Conservation (phyloP, 1,284 basidiomycete species). For the Wolfiporia cocos region DNA sequence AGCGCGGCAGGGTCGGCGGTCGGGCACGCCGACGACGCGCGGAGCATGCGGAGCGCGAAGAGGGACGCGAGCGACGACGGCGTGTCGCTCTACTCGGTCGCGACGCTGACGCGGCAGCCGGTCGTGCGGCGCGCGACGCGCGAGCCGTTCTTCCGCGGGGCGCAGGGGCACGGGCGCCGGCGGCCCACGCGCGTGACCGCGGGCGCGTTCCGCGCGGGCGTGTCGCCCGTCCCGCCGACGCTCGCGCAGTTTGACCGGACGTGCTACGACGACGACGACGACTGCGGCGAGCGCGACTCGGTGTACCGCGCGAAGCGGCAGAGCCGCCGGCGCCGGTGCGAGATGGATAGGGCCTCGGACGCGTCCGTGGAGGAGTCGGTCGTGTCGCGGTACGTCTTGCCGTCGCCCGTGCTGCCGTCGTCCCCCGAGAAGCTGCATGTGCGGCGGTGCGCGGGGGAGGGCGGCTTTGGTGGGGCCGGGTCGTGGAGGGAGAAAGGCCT, state of each 20-base stretch:
- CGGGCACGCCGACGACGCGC: too few species aligned
- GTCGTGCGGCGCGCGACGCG: constrained; percentile 13
- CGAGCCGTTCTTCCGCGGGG: constrained; percentile 13
- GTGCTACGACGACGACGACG: neutral
- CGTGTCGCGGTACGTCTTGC: constrained; percentile 15
- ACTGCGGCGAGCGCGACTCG: neutral
- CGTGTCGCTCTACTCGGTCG: constrained; percentile 9
- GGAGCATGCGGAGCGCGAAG: neutral
- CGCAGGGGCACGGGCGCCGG: neutral
- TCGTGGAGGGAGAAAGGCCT: constrained; percentile 6
- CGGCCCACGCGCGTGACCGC: constrained; percentile 13
- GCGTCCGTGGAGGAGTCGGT: constrained; percentile 16
- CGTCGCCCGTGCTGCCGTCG: constrained; percentile 19
- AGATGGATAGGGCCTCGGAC: constrained; percentile 7
- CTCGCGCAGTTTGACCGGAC: constrained; percentile 5
- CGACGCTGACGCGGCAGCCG: constrained; percentile 9
- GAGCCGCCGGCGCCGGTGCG: too few species aligned
- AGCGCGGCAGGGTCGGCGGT: neutral
- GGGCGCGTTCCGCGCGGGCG: constrained; percentile 12
- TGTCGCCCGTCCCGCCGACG: constrained; percentile 11
- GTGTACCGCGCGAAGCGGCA: too few species aligned
- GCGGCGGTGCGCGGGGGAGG: constrained; percentile 9
- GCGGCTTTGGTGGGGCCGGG: too few species aligned
- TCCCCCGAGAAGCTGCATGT: constrained; percentile 17
- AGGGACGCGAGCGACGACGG: constrained; percentile 1